Base-by-base conservation (phyloP, 1,139 yeast genomes). In the Dujonia santamariae region DNA sequence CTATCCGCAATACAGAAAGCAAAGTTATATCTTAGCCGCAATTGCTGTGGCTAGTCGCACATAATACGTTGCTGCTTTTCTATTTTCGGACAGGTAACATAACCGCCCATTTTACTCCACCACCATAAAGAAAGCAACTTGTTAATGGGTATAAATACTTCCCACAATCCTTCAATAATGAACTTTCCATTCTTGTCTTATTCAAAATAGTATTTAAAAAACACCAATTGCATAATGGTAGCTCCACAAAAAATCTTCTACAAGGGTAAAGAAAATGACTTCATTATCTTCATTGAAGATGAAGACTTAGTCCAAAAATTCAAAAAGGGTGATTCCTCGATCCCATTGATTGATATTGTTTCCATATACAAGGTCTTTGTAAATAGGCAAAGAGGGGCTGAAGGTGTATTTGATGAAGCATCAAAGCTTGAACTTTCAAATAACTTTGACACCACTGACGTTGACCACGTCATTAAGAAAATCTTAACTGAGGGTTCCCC, bases 371-470 rank as follows among this genome's bases (percentile, higher is more conserved):
- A 81, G 50, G 72, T 85, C 12, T 85, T 72, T 53, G 67, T 74
- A 21, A 72, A 76, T 40, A 72, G 74, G 44, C 67, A 67, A 31
- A 84, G 85, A 32, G 95, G 95, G 22, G 63, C 76, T 3, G 85
- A 78, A 47, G 95, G 95, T 37, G 70, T 73, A 7, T 57, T 83
- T 23, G 87, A 81, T 40, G 80, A 77, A 50, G 95, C 94, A 2
- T 80, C 90, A n/a, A 72, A 76, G 38, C 60, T 65, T 15, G 82
- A 80, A 43, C 59, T 85, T 39, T 72, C 67, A 35, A 74, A 72
- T 43, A 90, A 85, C 48, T 85, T 85, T 46, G 88, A 87, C 26
- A 64, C 72, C 11, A 51, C 62, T 35, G 59, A 58, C 29, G 48
- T 51, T 3, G 82, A 76, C 43, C 73, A 68, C 30, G 68, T 74